These are phyloP conservation scores for Lepidium africanum DNA, from an alignment of 345 rosid genomes.

Conservation along the genomic window DNA sequence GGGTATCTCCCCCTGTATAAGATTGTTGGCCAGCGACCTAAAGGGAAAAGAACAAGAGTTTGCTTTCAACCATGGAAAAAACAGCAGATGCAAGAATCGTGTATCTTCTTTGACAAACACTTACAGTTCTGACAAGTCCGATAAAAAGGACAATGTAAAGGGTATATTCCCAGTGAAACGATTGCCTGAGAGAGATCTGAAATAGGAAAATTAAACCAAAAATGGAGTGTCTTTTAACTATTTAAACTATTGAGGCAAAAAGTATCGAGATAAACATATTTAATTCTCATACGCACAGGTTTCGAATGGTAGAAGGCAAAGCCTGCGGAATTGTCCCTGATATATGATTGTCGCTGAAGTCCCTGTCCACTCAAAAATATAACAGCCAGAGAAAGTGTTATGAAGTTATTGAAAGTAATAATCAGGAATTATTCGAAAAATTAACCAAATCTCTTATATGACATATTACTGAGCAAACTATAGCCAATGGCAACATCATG, in stretches of 20 bases:
- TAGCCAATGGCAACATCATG: background rate
- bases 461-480: background rate
- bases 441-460: background rate
- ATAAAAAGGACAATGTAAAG: slow-evolving; percentile 29
- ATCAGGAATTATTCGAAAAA: background rate
- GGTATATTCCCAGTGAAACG: slow-evolving; percentile 62
- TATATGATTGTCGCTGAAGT: slow-evolving; percentile 75
- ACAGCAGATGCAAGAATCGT: background rate
- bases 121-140: slow-evolving; percentile 50
- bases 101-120: slow-evolving; percentile 18
- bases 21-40: slow-evolving; percentile 70
- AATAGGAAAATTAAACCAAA: slow-evolving; percentile 10
- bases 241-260: background rate
- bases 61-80: background rate
- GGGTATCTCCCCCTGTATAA: slow-evolving; percentile 60
- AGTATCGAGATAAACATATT: background rate
- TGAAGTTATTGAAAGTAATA: background rate
- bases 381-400: background rate
- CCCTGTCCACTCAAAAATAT: slow-evolving; percentile 45
- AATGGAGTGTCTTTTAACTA: background rate
- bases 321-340: slow-evolving; percentile 69
- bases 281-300: slow-evolving; percentile 43
- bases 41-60: background rate
- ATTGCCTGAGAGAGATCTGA: slow-evolving; percentile 56
- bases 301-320: slow-evolving; percentile 59